These are phyloP conservation scores for Aureobasidium leucospermi DNA, from an alignment of 2,329 filamentous ascomycete species.

Conservation along the genomic window DNA sequence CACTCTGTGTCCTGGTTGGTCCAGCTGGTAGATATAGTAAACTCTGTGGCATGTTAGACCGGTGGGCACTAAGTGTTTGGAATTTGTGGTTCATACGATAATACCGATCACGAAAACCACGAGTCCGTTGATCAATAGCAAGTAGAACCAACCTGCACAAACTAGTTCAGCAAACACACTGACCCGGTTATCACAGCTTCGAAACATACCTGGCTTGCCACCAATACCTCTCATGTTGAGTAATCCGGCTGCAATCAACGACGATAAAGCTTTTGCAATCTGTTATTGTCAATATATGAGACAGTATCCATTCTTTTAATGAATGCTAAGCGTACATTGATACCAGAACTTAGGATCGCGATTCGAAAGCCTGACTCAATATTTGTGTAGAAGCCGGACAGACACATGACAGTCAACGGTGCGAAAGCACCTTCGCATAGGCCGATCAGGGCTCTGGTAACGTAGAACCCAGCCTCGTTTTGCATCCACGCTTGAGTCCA, in stretches of 20 bases:
- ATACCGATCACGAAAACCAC: constrained; percentile 15
- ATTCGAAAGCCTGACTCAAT: constrained; percentile 14
- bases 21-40: constrained; percentile 24
- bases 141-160: constrained; percentile 15
- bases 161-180: neutral
- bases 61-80: no score
- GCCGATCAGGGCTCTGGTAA: constrained; percentile 12
- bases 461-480: constrained; percentile 12
- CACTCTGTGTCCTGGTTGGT: constrained; percentile 23
- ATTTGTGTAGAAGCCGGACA: constrained; percentile 15
- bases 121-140: constrained; percentile 16
- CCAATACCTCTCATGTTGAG: constrained; percentile 16
- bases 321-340: constrained; percentile 6
- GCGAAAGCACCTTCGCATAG: constrained; percentile 15
- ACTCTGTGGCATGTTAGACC: constrained; percentile 16
- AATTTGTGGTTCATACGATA: neutral
- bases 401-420: constrained; percentile 14
- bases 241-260: constrained; percentile 15
- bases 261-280: constrained; percentile 13
- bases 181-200: neutral
- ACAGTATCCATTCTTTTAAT: neutral
- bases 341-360: constrained; percentile 8
- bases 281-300: neutral
- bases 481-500: constrained; percentile 13
- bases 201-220: constrained; percentile 12